phyloP scores from a whole-genome alignment of 2,329 filamentous ascomycete genomes.

The Alternaria hordeiaustralica region DNA sequence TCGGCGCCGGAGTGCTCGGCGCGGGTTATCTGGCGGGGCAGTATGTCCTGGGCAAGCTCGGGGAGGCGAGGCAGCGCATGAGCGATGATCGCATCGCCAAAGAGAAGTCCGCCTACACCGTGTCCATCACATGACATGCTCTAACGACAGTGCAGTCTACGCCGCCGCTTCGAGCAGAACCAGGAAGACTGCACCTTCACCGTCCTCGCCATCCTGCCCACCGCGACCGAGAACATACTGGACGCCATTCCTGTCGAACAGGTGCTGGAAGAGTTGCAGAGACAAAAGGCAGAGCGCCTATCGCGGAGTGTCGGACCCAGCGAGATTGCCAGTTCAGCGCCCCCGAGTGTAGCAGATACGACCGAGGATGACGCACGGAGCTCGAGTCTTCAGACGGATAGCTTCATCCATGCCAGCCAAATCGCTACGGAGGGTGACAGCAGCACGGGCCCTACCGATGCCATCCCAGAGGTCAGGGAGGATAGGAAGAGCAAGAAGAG shows the following conservation, averaged over 20 bases:
- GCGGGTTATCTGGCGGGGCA: slow-evolving; percentile 91
- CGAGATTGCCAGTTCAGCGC: slow-evolving; percentile 64
- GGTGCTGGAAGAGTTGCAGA: slow-evolving; percentile 91
- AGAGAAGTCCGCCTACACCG: slow-evolving; percentile 75
- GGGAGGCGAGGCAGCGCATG: slow-evolving; percentile 94
- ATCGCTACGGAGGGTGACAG: slow-evolving; percentile 59
- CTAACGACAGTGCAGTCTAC: slow-evolving; percentile 66
- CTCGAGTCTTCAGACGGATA: slow-evolving; percentile 77
- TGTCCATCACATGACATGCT: no score
- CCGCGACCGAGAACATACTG: slow-evolving; percentile 87
- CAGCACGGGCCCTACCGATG: slow-evolving; percentile 43
- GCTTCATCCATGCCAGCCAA: slow-evolving; percentile 84
- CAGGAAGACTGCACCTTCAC: slow-evolving; percentile 99
- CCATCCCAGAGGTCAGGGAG: slow-evolving; percentile 50
- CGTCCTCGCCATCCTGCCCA: slow-evolving; percentile 91
- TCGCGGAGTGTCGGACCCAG: slow-evolving; percentile 64
- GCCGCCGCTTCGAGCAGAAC: slow-evolving; percentile 96
- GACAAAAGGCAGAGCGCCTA: slow-evolving; percentile 81
- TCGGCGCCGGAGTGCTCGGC: slow-evolving; percentile 86
- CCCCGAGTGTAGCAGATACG: slow-evolving; percentile 67
- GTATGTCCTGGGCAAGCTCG: slow-evolving; percentile 90
- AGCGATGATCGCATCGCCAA: slow-evolving; percentile 93
- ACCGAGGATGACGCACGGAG: slow-evolving; percentile 81
- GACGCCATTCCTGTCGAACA: slow-evolving; percentile 88
- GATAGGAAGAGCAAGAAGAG: slow-evolving; percentile 70